These are phyloP conservation scores for Sechiopsis laciniata DNA, from an alignment of 306 rosid genomes.

Conservation along the genomic window DNA sequence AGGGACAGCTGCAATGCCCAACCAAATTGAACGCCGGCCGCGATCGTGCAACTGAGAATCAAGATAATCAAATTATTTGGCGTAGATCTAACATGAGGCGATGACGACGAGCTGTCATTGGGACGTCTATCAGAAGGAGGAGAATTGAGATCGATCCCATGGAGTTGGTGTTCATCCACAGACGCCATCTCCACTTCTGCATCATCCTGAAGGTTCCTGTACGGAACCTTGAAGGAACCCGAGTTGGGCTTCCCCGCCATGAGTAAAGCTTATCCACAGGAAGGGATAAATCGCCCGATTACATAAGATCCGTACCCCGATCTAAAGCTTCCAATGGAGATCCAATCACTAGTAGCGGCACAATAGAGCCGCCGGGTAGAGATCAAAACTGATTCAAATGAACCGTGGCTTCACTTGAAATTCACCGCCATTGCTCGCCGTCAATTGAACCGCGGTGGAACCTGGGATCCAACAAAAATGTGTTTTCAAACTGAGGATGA, in stretches of 20 bases:
- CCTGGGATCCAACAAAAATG: too few relatives aligned
- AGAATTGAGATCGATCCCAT: slow-evolving; percentile 47
- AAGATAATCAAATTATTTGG: slow-evolving; percentile 38
- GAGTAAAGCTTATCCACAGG: slow-evolving; percentile 17
- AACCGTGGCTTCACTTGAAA: neutral
- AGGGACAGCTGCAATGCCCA: slow-evolving; percentile 99
- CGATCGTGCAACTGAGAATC: slow-evolving; percentile 84
- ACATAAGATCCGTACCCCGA: slow-evolving; percentile 4
- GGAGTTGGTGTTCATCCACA: slow-evolving; percentile 37
- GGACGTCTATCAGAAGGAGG: slow-evolving; percentile 29
- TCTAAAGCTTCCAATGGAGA: slow-evolving; percentile 3
- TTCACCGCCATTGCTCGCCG: slow-evolving; percentile 7
- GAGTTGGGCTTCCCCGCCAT: slow-evolving; percentile 64
- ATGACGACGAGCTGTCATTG: slow-evolving; percentile 17
- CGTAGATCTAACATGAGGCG: slow-evolving; percentile 26
- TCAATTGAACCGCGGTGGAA: neutral
- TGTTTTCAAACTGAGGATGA: too few relatives aligned
- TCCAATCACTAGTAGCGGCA: neutral
- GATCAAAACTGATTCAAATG: neutral
- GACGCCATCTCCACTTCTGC: slow-evolving; percentile 68
- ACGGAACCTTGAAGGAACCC: slow-evolving; percentile 67
- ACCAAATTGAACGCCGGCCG: slow-evolving; percentile 98
- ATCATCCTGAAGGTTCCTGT: slow-evolving; percentile 50
- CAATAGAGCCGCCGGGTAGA: neutral
- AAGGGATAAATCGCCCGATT: neutral